These are phyloP conservation scores for Sugiyamaella grinbergsii DNA, from an alignment of 1,139 yeast species.

Conservation along the genomic window DNA sequence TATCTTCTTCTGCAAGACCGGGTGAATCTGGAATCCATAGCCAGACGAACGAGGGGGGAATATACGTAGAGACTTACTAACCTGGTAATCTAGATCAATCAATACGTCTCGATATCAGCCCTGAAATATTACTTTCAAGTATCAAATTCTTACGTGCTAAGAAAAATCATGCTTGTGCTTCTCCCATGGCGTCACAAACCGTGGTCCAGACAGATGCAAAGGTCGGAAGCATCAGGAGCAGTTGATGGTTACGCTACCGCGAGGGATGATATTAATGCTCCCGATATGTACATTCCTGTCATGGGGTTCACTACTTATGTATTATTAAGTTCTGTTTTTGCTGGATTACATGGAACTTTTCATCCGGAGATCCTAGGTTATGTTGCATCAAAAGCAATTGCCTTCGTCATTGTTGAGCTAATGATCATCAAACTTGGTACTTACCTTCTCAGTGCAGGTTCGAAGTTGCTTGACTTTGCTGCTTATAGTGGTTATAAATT, in stretches of 20 bases:
- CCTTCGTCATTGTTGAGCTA: slow-evolving; percentile 75
- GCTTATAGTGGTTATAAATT: slow-evolving; percentile 95
- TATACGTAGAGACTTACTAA: slow-evolving; percentile 10
- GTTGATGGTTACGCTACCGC: slow-evolving; percentile 68
- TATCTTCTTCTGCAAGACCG: too few relatives aligned
- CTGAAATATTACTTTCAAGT: slow-evolving; percentile 88
- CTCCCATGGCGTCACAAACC: slow-evolving; percentile 86
- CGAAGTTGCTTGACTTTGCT: slow-evolving; percentile 76
- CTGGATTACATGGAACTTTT: slow-evolving; percentile 86
- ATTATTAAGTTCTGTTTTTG: slow-evolving; percentile 77
- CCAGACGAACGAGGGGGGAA: neutral
- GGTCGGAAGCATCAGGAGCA: slow-evolving; percentile 43
- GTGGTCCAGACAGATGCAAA: slow-evolving; percentile 47
- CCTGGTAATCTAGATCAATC: slow-evolving; percentile 29
- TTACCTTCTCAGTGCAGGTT: slow-evolving; percentile 57
- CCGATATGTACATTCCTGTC: slow-evolving; percentile 89
- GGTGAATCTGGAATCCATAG: neutral
- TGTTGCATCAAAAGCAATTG: slow-evolving; percentile 86
- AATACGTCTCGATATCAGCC: slow-evolving; percentile 47
- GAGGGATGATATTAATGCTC: slow-evolving; percentile 83
- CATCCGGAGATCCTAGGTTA: slow-evolving; percentile 92
- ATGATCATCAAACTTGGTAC: slow-evolving; percentile 62
- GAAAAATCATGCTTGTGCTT: slow-evolving; percentile 69
- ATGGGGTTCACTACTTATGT: slow-evolving; percentile 82
- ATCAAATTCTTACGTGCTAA: slow-evolving; percentile 80